Evolutionary conservation across 2,329 filamentous ascomycete genomes (phyloP), one percentile per base, ranked within the genome.

Genomic region (Neofusicoccum kwambonambiense): DNA sequence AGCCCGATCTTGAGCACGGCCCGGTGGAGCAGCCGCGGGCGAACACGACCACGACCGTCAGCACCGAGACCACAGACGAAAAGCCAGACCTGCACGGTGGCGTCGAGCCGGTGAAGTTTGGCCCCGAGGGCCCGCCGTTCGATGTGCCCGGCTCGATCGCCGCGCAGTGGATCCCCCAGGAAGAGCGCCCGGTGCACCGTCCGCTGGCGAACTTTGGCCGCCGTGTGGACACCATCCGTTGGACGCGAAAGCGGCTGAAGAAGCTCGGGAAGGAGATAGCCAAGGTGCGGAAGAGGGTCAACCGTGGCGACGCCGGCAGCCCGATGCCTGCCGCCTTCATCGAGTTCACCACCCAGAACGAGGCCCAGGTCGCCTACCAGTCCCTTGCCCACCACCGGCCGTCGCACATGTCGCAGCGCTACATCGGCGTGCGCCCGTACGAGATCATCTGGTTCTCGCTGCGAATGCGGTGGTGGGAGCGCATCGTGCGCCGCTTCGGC

Each of bases 371-470:
- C 94, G 95, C 94, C 65, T 97, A 92, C 75, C 95, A 99, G 75
- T 89, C 92, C 54, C 84, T 96, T 51, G 92, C 90, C 44, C 93
- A 98, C 74, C 95, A 98, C 71, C 78, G 97, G 0, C 95, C 95
- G 0, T 91, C 91, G 70, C 91, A 96, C 50, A 99, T 99, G 95
- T 86, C 91, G 1, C 95, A 95, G 0, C 87, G 94, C 31, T 86
- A 91, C 45, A 90, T 97, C 19, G 95, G 98, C 74, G 93, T 99
- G 51, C 92, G 92, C 5, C 95, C 95, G 0, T 89, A 89, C 45
- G 93, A 98, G 74, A 92, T 99, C 8, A 84, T 96, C 49, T 99
- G 95, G 95, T 91, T 95, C 69, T 99, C 99, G 74, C 93, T 99
- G 89, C 93, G 92, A 0, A 90, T 97, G 71, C 88, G 86, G 64